Conservation (phyloP, 2,329 filamentous ascomycete species). For the Clarireedia hainanense region DNA sequence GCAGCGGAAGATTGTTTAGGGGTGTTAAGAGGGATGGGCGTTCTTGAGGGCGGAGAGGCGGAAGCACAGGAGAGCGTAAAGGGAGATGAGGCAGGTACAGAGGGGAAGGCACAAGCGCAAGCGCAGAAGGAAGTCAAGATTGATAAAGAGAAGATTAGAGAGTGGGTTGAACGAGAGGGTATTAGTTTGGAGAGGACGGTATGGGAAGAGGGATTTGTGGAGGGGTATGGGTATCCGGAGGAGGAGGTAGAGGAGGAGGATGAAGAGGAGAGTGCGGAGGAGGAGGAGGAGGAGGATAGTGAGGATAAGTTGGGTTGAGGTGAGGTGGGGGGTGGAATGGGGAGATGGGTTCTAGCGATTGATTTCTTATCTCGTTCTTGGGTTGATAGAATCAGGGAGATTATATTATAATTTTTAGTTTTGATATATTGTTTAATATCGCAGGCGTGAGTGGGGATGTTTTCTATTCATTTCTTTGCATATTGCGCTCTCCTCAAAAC, state of each 20-base stretch:
- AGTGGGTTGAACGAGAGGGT: slow-evolving; percentile 62
- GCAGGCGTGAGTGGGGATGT: too few species aligned
- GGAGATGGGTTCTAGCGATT: too few species aligned
- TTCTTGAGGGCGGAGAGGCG: slow-evolving; percentile 51
- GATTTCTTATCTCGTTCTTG: too few species aligned
- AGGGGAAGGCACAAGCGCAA: slow-evolving; percentile 33
- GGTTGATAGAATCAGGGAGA: too few species aligned
- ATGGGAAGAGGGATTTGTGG: slow-evolving; percentile 66
- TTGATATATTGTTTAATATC: too few species aligned
- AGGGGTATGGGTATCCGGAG: slow-evolving; percentile 49
- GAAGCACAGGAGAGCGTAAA: slow-evolving; percentile 14
- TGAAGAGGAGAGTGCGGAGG: not conserved
- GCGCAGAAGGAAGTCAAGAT: slow-evolving; percentile 37
- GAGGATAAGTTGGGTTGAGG: not conserved
- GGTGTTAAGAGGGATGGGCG: slow-evolving; percentile 71
- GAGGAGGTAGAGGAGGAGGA: slow-evolving; percentile 21
- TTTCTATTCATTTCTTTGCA: too few species aligned
- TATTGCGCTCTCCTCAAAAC: too few species aligned
- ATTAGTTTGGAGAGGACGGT: slow-evolving; percentile 64
- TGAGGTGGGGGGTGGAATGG: too few species aligned
- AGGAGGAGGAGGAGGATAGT: not conserved
- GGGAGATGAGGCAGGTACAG: slow-evolving; percentile 31
- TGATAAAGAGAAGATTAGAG: slow-evolving; percentile 45
- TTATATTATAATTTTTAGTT: too few species aligned
- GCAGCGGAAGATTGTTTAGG: slow-evolving; percentile 73